Evolutionary conservation across 2,329 filamentous ascomycete species (phyloP).

Genomic region (Colletotrichum aenigma): DNA sequence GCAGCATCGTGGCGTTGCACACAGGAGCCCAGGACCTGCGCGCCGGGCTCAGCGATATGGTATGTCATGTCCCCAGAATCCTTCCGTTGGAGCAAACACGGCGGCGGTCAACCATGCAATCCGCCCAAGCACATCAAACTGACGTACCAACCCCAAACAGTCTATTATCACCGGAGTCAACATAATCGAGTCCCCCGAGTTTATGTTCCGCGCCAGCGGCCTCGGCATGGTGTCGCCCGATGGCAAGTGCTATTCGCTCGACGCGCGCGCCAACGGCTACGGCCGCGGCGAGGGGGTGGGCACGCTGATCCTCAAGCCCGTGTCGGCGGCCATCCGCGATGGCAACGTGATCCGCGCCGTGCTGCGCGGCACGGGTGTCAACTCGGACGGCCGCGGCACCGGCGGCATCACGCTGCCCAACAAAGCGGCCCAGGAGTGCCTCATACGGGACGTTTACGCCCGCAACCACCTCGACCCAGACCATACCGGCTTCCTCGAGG

Average conservation of each 20-base stretch:
- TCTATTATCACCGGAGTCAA: conserved; percentile 25
- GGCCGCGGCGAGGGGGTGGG: conserved; percentile 7
- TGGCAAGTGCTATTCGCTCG: neutral
- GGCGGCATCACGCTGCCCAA: conserved; percentile 44
- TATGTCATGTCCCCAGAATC: neutral
- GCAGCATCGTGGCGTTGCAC: conserved; percentile 50
- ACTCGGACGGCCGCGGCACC: conserved; percentile 39
- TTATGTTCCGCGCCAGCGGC: conserved; percentile 20
- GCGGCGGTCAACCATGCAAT: neutral
- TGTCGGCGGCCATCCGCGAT: conserved; percentile 44
- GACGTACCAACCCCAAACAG: neutral
- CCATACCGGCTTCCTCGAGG: neutral
- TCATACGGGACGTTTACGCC: conserved; percentile 1
- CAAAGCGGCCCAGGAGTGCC: conserved; percentile 2
- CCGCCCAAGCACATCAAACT: neutral
- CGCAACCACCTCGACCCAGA: neutral
- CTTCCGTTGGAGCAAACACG: neutral
- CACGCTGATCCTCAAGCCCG: conserved; percentile 45
- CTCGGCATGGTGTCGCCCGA: neutral
- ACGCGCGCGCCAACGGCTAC: conserved; percentile 3
- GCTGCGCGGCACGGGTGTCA: conserved; percentile 35
- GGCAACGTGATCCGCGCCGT: conserved; percentile 41
- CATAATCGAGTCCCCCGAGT: conserved; percentile 20
- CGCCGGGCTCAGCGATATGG: conserved; percentile 23
- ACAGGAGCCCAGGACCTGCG: conserved; percentile 34